phyloP scores from a whole-genome alignment of 345 rosid genomes.

The Draba incana region DNA sequence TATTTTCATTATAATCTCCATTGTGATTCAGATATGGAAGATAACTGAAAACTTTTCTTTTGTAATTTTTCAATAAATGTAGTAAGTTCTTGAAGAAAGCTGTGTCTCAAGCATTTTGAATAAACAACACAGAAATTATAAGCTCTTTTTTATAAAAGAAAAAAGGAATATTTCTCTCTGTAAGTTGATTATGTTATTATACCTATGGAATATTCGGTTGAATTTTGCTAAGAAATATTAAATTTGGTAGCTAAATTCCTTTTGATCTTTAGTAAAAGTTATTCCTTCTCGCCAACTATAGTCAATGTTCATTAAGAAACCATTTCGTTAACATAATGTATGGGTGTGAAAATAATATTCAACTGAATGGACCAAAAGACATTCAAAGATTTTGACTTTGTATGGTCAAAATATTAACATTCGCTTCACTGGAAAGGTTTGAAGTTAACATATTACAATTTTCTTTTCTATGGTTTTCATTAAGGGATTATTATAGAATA shows the following conservation, averaged over 20 bases:
- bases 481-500: no score
- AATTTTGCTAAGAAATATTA: neutral
- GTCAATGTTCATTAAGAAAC: slow-evolving; percentile 32
- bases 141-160: no score
- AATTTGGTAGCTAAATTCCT: slow-evolving; percentile 9
- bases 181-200: slow-evolving; percentile 3
- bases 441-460: slow-evolving; percentile 7
- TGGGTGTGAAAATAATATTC: slow-evolving; percentile 34
- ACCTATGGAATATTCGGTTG: slow-evolving; percentile 2
- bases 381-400: slow-evolving; percentile 37
- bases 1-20: no score
- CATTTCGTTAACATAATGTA: neutral
- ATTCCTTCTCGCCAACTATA: slow-evolving; percentile 33
- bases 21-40: slow-evolving; percentile 25
- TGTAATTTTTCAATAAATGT: slow-evolving; percentile 3
- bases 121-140: neutral
- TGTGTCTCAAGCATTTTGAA: slow-evolving; percentile 6
- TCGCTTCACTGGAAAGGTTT: slow-evolving; percentile 23
- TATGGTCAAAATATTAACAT: slow-evolving; percentile 34
- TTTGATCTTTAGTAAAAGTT: slow-evolving; percentile 1
- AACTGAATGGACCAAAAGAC: slow-evolving; percentile 27
- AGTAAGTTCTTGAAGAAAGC: neutral
- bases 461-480: slow-evolving; percentile 8
- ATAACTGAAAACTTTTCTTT: slow-evolving; percentile 5
- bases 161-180: neutral